These are phyloP conservation scores for Fusarium albidum DNA, from an alignment of 2,329 filamentous ascomycete genomes.

Conservation along the genomic window DNA sequence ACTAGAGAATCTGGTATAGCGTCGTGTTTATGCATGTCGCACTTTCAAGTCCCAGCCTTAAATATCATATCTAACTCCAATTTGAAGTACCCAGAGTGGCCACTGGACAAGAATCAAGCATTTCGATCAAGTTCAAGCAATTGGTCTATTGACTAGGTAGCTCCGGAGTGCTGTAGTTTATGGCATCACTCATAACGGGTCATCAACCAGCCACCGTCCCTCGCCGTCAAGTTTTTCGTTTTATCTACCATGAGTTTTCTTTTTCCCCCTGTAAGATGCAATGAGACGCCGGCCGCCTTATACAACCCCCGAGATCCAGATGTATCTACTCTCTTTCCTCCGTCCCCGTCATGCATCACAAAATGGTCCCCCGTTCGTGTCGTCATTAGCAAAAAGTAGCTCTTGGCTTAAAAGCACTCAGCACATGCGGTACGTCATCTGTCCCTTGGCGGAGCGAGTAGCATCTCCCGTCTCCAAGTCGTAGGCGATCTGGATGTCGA, in stretches of 20 bases:
- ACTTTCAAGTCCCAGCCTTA: no score
- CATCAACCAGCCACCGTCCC: slow-evolving; percentile 37
- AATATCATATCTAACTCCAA: no score
- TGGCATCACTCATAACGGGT: slow-evolving; percentile 42
- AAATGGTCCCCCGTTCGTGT: slow-evolving; percentile 25
- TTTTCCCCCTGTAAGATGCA: slow-evolving; percentile 35
- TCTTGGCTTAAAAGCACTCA: slow-evolving; percentile 44
- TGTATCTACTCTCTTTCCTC: slow-evolving; percentile 24
- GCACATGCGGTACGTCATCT: slow-evolving; percentile 83
- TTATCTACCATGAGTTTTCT: slow-evolving; percentile 33
- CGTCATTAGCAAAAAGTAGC: slow-evolving; percentile 37
- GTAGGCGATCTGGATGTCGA: slow-evolving; percentile 91
- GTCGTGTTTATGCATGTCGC: no score
- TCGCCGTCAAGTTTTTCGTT: slow-evolving; percentile 28
- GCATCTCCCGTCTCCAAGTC: slow-evolving; percentile 78
- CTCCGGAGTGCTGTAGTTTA: slow-evolving; percentile 39
- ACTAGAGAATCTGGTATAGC: background rate
- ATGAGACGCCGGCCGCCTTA: slow-evolving; percentile 39
- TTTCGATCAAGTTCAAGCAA: slow-evolving; percentile 32
- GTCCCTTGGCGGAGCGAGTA: slow-evolving; percentile 72
- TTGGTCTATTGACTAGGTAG: slow-evolving; percentile 40
- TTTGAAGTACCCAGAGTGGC: background rate
- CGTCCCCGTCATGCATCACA: background rate
- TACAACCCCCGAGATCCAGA: slow-evolving; percentile 30
- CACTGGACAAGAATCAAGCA: background rate